phyloP scores from a whole-genome alignment of 441 rosid species.

The Mallotus repandus region DNA sequence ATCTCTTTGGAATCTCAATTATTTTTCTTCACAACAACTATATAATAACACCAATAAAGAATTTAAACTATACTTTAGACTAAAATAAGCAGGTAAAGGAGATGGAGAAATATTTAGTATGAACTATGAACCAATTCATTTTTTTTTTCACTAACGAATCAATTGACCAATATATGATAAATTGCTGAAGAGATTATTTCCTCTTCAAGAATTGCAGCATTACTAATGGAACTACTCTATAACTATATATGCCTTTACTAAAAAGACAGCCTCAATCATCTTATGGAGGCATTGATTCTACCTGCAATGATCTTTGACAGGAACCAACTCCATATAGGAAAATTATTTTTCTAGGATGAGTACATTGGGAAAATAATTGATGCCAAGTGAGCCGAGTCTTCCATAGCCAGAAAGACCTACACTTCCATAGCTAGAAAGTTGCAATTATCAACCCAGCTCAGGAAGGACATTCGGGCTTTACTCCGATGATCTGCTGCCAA shows the following conservation, averaged over 20 bases:
- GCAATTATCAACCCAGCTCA: not conserved
- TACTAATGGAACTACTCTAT: not conserved
- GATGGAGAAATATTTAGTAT: no score
- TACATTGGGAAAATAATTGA: not conserved
- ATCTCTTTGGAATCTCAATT: no score
- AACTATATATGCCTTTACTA: not conserved
- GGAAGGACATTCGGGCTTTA: not conserved
- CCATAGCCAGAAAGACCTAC: not conserved
- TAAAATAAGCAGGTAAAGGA: no score
- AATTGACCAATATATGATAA: conserved; percentile 6
- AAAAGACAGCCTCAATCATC: conserved; percentile 16
- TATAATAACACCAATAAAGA: no score
- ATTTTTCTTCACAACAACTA: no score
- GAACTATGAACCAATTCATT: not conserved
- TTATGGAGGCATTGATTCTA: not conserved
- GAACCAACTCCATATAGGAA: not conserved
- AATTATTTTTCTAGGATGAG: not conserved
- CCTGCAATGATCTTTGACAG: not conserved
- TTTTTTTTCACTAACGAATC: not conserved
- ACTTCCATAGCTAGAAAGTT: no score
- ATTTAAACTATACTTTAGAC: no score
- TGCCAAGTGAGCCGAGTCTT: not conserved
- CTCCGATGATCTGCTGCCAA: conserved; percentile 13
- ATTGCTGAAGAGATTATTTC: not conserved
- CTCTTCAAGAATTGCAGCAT: conserved; percentile 7